phyloP scores from a whole-genome alignment of 2,329 filamentous ascomycete genomes.

The Cladosporium sp. region DNA sequence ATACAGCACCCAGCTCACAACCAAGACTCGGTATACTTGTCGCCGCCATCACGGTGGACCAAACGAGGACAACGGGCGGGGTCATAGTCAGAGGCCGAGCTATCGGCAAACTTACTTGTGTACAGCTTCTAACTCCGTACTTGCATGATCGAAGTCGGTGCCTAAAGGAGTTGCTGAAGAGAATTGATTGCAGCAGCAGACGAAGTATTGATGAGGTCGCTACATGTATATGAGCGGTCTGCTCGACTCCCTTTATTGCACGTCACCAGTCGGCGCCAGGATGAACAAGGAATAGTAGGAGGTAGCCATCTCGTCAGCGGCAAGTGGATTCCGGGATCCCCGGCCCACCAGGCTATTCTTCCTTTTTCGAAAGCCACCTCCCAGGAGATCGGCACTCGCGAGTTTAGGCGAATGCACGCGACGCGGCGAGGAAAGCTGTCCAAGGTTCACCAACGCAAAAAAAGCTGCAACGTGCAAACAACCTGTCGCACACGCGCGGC shows the following conservation, averaged over 20 bases:
- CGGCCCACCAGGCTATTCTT: neutral
- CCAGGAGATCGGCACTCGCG: neutral
- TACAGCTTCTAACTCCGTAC: neutral
- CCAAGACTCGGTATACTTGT: constrained; percentile 10
- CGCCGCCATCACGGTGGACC: neutral
- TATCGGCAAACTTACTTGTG: neutral
- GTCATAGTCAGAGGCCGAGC: neutral
- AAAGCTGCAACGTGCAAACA: neutral
- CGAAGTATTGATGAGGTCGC: neutral
- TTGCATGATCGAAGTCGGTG: neutral
- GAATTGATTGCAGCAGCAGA: neutral
- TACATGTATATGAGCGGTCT: neutral
- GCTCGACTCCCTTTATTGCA: neutral
- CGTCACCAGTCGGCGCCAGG: neutral
- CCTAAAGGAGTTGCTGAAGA: neutral
- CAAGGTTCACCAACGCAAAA: neutral
- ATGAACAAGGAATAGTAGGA: neutral
- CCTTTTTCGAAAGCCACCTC: neutral
- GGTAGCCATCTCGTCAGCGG: neutral
- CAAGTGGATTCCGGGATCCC: neutral
- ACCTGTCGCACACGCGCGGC: constrained; percentile 1
- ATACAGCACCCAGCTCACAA: neutral
- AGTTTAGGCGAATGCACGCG: neutral
- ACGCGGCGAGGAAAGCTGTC: neutral
- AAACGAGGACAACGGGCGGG: constrained; percentile 1